Percentiles rank a stretch among this genome's conserved stretches.
Evolutionary conservation across 345 rosid genomes (phyloP).

Genomic region (Erucastrum elatum): DNA sequence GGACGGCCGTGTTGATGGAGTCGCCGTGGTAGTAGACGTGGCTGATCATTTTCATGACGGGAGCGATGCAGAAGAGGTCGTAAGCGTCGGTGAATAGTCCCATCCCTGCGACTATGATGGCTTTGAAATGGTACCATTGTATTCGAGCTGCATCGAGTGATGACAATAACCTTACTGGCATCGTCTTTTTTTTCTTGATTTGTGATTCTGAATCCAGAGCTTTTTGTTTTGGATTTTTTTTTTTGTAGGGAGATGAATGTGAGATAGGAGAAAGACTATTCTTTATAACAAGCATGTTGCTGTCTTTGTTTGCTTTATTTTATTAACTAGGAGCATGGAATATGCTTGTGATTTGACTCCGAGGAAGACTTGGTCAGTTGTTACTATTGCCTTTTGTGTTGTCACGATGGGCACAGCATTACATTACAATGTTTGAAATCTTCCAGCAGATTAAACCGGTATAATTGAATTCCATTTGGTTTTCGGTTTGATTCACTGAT

Average conservation of each 20-base stretch:
- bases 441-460: constrained; percentile 19
- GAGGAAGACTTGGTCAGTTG: constrained; percentile 34
- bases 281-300: not conserved
- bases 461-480: too few relatives aligned
- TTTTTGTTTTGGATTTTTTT: not conserved
- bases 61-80: constrained; percentile 53
- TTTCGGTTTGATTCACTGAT: constrained; percentile 5
- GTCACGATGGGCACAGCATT: constrained; percentile 25
- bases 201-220: constrained; percentile 39
- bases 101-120: constrained; percentile 51
- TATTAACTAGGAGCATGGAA: constrained; percentile 6
- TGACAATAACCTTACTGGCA: constrained; percentile 6
- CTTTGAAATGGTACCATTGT: constrained; percentile 54
- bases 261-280: constrained; percentile 11
- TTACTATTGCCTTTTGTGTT: not conserved
- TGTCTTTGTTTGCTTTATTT: not conserved
- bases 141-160: constrained; percentile 41
- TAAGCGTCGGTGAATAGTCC: constrained; percentile 57
- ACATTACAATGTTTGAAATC: constrained; percentile 6
- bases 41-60: constrained; percentile 48
- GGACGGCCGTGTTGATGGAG: constrained; percentile 33
- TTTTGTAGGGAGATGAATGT: not conserved
- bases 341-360: constrained; percentile 36
- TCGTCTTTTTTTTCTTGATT: constrained; percentile 33
- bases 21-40: constrained; percentile 40